Evolutionary conservation across 2,329 filamentous ascomycete genomes (phyloP), one percentile per base, ranked within the genome.

Genomic region (Xylariales sp.): DNA sequence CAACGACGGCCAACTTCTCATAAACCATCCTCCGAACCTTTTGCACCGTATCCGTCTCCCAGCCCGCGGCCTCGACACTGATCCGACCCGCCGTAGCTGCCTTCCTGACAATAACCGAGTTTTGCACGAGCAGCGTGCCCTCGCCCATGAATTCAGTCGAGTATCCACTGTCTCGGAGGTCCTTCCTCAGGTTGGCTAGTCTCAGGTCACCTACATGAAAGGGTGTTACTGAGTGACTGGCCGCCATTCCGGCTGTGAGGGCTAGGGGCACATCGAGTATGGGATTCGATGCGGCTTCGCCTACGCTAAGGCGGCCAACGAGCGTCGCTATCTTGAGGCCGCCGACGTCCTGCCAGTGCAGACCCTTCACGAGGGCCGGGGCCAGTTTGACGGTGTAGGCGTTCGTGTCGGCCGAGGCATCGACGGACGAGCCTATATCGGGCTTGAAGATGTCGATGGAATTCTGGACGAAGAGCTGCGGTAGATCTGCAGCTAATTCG

Each of bases 331-430:
- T 88, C 28, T 88, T 86, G 6, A 97, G 71, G 2, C 86, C 89
- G 42, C 88, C 83, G 18, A 97, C 89, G 44, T 88, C 90, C 66
- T 97, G 93, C 93, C 93, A 97, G 57, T 87, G 88, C 45, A 98
- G 74, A 52, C 85, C 85, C 63, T 88, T 88, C 45, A 95, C 86
- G 15, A 98, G 78, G 32, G 78, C 71, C 51, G 91, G 87, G 36
- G 88, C 89, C 14, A 98, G 75, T 63, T 90, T 95, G 46, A 98
- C 86, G 18, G 87, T 84, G 93, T 94, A 98, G 4, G 93, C 90
- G 59, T 97, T 96, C 4, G 91, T 97, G 60, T 98, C 93, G 31
- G 97, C 91, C 56, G 90, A 96, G 10, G 91, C 93, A 61, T 98
- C 84, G 31, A 98, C 75, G 11, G 74, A 70, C 24, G 76, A 70